A percentile compares a stretch with the other conserved stretches of the same genome.
These are phyloP conservation scores for Priceomyces melissophilus DNA, from an alignment of 805 yeast species.

Conservation along the genomic window DNA sequence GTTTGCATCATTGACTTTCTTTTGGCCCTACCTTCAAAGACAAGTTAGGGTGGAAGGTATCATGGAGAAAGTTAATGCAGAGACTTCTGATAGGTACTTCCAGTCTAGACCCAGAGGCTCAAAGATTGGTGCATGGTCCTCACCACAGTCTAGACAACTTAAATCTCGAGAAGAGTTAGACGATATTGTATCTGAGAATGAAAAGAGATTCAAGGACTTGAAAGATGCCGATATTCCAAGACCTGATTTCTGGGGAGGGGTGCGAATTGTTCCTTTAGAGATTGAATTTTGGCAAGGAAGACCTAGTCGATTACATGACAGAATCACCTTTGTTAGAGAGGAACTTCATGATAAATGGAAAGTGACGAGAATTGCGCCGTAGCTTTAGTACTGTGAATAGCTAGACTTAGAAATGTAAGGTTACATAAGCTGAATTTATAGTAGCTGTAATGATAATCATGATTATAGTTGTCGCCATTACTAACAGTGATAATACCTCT, in stretches of 20 bases:
- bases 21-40: slow-evolving; percentile 88
- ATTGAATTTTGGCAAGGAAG: slow-evolving; percentile 99
- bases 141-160: slow-evolving; percentile 75
- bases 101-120: slow-evolving; percentile 90
- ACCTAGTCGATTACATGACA: slow-evolving; percentile 82
- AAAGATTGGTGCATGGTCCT: slow-evolving; percentile 94
- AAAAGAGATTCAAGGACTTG: slow-evolving; percentile 54
- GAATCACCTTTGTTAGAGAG: slow-evolving; percentile 68
- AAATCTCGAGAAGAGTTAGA: slow-evolving; percentile 63
- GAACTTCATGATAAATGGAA: slow-evolving; percentile 52
- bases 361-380: slow-evolving; percentile 71
- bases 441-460: not conserved
- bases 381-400: slow-evolving; percentile 2
- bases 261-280: slow-evolving; percentile 82
- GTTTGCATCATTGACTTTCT: slow-evolving; percentile 79
- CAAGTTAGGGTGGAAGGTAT: slow-evolving; percentile 91
- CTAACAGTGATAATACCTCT: not conserved
- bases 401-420: not conserved
- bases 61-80: slow-evolving; percentile 68
- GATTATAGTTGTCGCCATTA: not conserved
- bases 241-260: slow-evolving; percentile 96
- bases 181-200: slow-evolving; percentile 41
- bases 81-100: slow-evolving; percentile 74
- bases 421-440: too few relatives aligned
- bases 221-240: slow-evolving; percentile 70